phyloP scores from a whole-genome alignment of 1,284 basidiomycete species.

The Flammula alnicola region DNA sequence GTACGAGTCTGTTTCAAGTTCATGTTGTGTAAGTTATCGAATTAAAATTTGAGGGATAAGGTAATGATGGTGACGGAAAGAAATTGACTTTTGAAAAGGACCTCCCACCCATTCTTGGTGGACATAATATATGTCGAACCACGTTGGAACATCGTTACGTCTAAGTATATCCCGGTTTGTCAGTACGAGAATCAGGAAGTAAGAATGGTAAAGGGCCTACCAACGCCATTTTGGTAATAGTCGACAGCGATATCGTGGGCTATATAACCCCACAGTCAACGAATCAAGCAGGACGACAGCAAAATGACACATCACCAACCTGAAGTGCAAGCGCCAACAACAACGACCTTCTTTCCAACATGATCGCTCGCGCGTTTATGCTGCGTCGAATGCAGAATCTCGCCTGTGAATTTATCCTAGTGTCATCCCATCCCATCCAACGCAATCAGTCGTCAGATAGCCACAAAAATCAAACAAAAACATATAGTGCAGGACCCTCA shows the following conservation, averaged over 20 bases:
- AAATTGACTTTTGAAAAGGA: slow-evolving; percentile 32
- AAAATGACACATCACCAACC: no score
- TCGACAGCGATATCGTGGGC: slow-evolving; percentile 46
- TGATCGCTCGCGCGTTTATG: slow-evolving; percentile 55
- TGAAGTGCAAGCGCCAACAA: slow-evolving; percentile 66
- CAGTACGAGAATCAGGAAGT: background rate
- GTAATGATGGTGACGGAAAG: background rate
- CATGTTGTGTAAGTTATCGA: no score
- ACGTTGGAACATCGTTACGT: slow-evolving; percentile 51
- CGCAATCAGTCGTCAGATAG: no score
- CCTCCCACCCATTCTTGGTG: slow-evolving; percentile 35
- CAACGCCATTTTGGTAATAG: slow-evolving; percentile 42
- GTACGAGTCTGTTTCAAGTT: slow-evolving; percentile 57
- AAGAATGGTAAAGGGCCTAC: slow-evolving; percentile 24
- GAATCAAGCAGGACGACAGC: background rate
- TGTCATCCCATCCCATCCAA: no score
- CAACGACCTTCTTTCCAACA: slow-evolving; percentile 60
- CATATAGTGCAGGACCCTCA: slow-evolving; percentile 13
- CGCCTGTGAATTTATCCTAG: slow-evolving; percentile 59
- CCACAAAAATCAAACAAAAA: background rate
- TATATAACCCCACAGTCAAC: slow-evolving; percentile 16
- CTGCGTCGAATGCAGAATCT: slow-evolving; percentile 57
- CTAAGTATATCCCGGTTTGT: slow-evolving; percentile 32
- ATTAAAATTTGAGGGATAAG: background rate
- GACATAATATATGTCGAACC: slow-evolving; percentile 49